Conservation (phyloP, 2,329 filamentous ascomycete genomes). For the Penicillium sp. region DNA sequence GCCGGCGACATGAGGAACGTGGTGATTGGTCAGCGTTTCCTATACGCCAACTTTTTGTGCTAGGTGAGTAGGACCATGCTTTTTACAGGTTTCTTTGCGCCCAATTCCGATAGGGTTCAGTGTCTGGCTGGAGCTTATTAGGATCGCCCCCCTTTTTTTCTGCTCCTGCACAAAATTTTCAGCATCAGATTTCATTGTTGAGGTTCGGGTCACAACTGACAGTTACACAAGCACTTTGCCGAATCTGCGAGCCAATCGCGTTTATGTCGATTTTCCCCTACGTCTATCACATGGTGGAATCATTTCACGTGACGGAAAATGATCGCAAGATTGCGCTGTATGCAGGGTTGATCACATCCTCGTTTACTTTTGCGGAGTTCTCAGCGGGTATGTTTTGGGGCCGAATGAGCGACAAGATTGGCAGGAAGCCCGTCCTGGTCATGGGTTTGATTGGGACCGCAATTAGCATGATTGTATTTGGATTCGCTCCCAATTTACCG, state of each 20-base stretch:
- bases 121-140: background rate
- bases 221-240: slow-evolving; percentile 72
- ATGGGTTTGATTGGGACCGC: slow-evolving; percentile 90
- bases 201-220: slow-evolving; percentile 24
- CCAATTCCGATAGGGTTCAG: slow-evolving; percentile 21
- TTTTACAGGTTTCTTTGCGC: slow-evolving; percentile 24
- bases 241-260: slow-evolving; percentile 97
- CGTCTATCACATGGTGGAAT: slow-evolving; percentile 95
- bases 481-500: slow-evolving; percentile 81
- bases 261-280: slow-evolving; percentile 99
- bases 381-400: slow-evolving; percentile 93
- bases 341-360: slow-evolving; percentile 93
- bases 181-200: slow-evolving; percentile 7
- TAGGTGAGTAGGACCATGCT: slow-evolving; percentile 44
- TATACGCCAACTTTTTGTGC: slow-evolving; percentile 58
- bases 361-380: slow-evolving; percentile 96
- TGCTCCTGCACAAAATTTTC: background rate
- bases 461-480: slow-evolving; percentile 89
- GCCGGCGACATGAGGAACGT: slow-evolving; percentile 35
- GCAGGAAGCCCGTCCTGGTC: slow-evolving; percentile 88
- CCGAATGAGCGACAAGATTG: slow-evolving; percentile 85
- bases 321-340: slow-evolving; percentile 85
- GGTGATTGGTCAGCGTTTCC: slow-evolving; percentile 57
- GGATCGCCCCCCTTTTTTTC: background rate
- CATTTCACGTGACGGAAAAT: slow-evolving; percentile 82